Evolutionary conservation across 176 grass and related monocot species (phyloP).

Genomic region (Cenchrus purpureus): DNA sequence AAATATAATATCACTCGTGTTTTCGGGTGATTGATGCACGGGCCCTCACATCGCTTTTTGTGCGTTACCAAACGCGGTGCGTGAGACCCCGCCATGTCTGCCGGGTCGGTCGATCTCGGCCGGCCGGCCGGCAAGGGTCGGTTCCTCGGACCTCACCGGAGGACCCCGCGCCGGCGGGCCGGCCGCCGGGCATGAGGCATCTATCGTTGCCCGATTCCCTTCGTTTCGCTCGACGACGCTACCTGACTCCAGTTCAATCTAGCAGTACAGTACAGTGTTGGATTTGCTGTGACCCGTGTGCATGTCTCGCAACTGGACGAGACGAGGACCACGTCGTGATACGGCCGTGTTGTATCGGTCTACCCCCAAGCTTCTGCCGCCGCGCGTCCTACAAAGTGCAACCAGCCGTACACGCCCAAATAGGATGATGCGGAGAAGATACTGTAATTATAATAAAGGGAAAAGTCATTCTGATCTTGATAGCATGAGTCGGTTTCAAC

Average conservation of each 20-base stretch:
- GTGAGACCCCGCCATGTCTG: constrained; percentile 12
- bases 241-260: neutral
- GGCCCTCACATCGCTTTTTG: constrained; percentile 60
- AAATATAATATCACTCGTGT: too few relatives aligned
- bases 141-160: neutral
- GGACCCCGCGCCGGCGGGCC: neutral
- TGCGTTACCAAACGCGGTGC: constrained; percentile 53
- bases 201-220: neutral
- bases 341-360: constrained; percentile 11
- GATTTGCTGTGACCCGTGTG: neutral
- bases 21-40: neutral
- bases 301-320: constrained; percentile 13
- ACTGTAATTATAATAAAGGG: neutral
- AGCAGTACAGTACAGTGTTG: neutral
- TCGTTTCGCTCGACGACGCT: neutral
- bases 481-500: too few relatives aligned
- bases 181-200: neutral
- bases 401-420: constrained; percentile 7
- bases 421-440: neutral
- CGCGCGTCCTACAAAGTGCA: neutral
- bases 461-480: too few relatives aligned
- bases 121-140: neutral
- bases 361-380: neutral
- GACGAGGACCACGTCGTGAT: constrained; percentile 20
- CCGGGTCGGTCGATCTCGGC: constrained; percentile 25